A percentile compares a stretch with the other conserved stretches of the same genome.
phyloP scores from a whole-genome alignment of 495 filamentous ascomycete genomes.

The Thermothielavioides terrestris region DNA sequence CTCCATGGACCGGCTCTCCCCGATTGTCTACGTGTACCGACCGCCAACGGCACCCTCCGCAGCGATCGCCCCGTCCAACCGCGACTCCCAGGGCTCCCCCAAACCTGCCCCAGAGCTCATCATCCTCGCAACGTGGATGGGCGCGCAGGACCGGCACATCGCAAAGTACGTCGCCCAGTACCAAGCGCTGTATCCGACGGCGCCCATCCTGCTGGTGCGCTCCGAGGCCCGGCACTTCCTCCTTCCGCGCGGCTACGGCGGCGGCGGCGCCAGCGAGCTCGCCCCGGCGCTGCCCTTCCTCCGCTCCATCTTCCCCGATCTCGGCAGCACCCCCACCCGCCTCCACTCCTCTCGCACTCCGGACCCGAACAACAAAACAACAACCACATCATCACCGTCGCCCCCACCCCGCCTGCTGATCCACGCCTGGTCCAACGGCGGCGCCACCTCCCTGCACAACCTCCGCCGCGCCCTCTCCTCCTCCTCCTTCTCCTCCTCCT shows the following conservation, averaged over 20 bases:
- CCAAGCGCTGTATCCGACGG: conserved; percentile 31
- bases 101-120: conserved; percentile 28
- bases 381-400: too few species aligned
- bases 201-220: conserved; percentile 34
- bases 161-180: conserved; percentile 38
- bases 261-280: conserved; percentile 6
- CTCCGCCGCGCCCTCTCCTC: conserved; percentile 18
- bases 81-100: too few species aligned
- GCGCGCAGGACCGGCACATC: conserved; percentile 37
- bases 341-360: too few species aligned
- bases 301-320: conserved; percentile 6
- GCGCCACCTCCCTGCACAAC: conserved; percentile 19
- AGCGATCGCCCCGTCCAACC: not conserved
- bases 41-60: conserved; percentile 12
- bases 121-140: conserved; percentile 38
- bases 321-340: too few species aligned
- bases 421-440: conserved; percentile 42
- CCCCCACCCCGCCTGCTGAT: too few species aligned
- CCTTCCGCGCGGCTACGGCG: not conserved
- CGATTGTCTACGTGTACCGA: conserved; percentile 29
- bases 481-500: too few species aligned
- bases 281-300: conserved; percentile 16
- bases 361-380: not conserved
- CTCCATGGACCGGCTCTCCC: conserved; percentile 32
- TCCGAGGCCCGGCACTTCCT: conserved; percentile 27